Evolutionary conservation across 1,284 basidiomycete genomes (phyloP).

Genomic region (Malassezia dermatis): DNA sequence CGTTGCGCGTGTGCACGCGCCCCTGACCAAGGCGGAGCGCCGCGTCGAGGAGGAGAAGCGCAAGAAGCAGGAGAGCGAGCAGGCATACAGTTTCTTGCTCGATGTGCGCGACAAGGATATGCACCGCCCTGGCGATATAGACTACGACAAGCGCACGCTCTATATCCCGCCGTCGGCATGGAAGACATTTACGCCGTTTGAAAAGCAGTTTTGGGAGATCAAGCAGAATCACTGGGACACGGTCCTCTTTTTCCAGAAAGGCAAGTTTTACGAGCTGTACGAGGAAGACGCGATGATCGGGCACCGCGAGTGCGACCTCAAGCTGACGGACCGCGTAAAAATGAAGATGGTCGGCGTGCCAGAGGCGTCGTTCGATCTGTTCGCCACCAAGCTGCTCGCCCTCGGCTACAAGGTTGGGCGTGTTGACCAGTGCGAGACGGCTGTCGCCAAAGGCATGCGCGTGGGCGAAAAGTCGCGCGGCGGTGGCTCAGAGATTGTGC

Average conservation of each 20-base stretch:
- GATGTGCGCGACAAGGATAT: conserved; percentile 75
- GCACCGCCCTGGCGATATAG: conserved; percentile 64
- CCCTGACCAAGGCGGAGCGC: conserved; percentile 77
- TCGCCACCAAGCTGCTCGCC: conserved; percentile 51
- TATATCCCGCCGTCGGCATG: conserved; percentile 69
- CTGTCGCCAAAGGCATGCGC: conserved; percentile 57
- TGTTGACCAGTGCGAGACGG: conserved; percentile 94
- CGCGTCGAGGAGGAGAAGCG: conserved; percentile 50
- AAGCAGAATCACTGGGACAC: conserved; percentile 50
- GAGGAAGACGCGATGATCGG: conserved; percentile 48
- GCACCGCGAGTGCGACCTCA: conserved; percentile 48
- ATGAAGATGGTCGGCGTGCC: conserved; percentile 96
- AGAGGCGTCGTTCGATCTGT: conserved; percentile 71
- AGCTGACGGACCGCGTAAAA: conserved; percentile 75
- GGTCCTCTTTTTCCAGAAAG: conserved; percentile 94
- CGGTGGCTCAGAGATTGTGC: conserved; percentile 50
- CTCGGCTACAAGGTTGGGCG: conserved; percentile 85
- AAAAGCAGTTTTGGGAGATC: conserved; percentile 54
- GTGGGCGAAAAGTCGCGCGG: conserved; percentile 52
- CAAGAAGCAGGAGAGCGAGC: conserved; percentile 69
- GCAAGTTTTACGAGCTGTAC: conserved; percentile 51
- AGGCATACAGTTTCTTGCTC: conserved; percentile 69
- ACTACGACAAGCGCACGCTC: conserved; percentile 87
- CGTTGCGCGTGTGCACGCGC: conserved; percentile 33
- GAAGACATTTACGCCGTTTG: conserved; percentile 84